Conservation (phyloP, 805 yeast genomes). For the Schizosaccharomyces cryophilus region DNA sequence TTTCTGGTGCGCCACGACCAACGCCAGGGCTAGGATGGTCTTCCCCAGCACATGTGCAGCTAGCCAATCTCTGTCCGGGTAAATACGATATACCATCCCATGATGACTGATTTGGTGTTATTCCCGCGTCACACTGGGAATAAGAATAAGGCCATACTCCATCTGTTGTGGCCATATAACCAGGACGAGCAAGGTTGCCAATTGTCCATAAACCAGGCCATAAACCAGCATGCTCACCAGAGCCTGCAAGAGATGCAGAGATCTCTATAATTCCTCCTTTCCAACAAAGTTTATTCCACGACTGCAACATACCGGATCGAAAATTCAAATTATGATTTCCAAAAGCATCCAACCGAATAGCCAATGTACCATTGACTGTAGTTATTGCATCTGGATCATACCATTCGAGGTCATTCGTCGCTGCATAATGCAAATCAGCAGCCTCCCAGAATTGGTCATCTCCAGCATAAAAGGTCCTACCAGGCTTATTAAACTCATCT, state of each 20-base stretch:
- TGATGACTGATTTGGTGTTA: conserved; percentile 78
- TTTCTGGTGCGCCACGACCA: conserved; percentile 92
- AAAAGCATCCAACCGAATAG: conserved; percentile 55
- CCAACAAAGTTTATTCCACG: conserved; percentile 80
- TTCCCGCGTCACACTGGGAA: conserved; percentile 75
- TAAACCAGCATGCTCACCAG: conserved; percentile 53
- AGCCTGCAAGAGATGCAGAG: conserved; percentile 55
- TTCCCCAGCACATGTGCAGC: conserved; percentile 60
- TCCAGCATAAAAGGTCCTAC: conserved; percentile 70
- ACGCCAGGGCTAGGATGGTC: conserved; percentile 71
- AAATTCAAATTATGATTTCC: conserved; percentile 55
- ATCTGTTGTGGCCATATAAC: conserved; percentile 63
- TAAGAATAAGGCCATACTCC: conserved; percentile 93
- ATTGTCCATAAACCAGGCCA: conserved; percentile 96
- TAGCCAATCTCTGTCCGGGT: conserved; percentile 57
- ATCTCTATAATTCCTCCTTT: conserved; percentile 63
- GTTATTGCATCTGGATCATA: conserved; percentile 75
- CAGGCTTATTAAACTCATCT: conserved; percentile 76
- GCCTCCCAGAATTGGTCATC: conserved; percentile 86
- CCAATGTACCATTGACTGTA: conserved; percentile 49
- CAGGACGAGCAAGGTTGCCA: conserved; percentile 85
- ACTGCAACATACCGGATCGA: conserved; percentile 76
- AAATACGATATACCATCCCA: conserved; percentile 70
- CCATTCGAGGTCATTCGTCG: conserved; percentile 83
- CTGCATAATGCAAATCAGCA: conserved; percentile 59